Base-by-base conservation (phyloP, 441 rosid species). In the Oxalis stricta region DNA sequence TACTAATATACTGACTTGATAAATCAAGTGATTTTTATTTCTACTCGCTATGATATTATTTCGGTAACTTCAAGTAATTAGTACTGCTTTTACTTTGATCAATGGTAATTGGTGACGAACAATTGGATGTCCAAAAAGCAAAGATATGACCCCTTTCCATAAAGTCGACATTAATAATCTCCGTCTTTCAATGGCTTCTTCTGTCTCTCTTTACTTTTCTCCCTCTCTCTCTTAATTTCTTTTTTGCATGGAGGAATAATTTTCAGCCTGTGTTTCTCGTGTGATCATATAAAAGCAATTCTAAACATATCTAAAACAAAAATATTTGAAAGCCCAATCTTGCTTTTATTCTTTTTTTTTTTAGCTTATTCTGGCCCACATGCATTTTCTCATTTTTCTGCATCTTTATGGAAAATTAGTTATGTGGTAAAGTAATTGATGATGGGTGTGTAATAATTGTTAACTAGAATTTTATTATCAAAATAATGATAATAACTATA, bases 191-290 rank as follows among this genome's bases (percentile, higher is more conserved):
- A n/a, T n/a, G n/a, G n/a, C n/a, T n/a, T n/a, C n/a, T n/a, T n/a
- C n/a, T n/a, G n/a, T 22, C 26, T 22, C 21, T 22, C 42, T 38
- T 38, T 20, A 6, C 26, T 37, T 7, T 2, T 21, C 1, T 47
- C n/a, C 28, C 21, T 14, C 6, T 41, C 9, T n/a, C 36, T 21
- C 14, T 22, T 17, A 13, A n/a, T 22, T 12, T 26, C 31, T 18
- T 18, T 15, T 15, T 58, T 51, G 43, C 58, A 52, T 52, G 49
- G 10, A 58, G 23, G 58, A 52, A 51, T 52, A n/a, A 58, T 58
- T 50, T 58, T 26, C 37, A 50, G 33, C 44, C 41, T 37, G 51
- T 50, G 52, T 50, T 23, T 45, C 51, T 36, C 44, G 30, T 18
- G 30, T 32, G 23, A 39, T 38, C 2, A 8, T 9, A 11, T 7